Evolutionary conservation across 1,284 basidiomycete genomes (phyloP), one percentile per base, ranked within the genome.

Genomic region (Melampsora larici-populina): DNA sequence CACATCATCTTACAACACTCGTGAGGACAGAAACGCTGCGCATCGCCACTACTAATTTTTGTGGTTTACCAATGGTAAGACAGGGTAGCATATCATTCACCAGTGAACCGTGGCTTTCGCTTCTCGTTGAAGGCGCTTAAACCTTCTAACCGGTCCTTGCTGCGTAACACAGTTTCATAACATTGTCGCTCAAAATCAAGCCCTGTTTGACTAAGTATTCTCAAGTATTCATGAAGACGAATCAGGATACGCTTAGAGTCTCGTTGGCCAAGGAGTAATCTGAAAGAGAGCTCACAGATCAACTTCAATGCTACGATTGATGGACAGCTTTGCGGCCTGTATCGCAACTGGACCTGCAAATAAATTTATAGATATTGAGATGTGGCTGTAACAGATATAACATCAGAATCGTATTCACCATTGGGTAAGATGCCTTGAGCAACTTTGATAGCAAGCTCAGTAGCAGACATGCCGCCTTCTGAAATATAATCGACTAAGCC

Each of bases 121-220:
- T 97, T 97, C 85, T 94, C 92, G 80, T 88, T 90, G 85, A 97
- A 97, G 2, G 94, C 94, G 78, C 89, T 86, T 43, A 97, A 86
- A 15, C 94, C 95, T 84, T 97, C 94, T 7, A 88, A 82, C 17
- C 94, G 88, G 83, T 97, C 94, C 80, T 90, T 87, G 18, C 88
- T 91, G 58, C 87, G 87, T 18, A 97, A 85, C n/a, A 97, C 87
- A 0, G 89, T 88, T 81, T 96, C 91, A 81, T 97, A 97, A 31
- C 91, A 90, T 13, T 90, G 89, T 46, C 91, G 87, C 84, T 97
- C 94, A 80, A 95, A 92, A 83, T 94, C 92, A 8, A 97, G 87
- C 11, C 93, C 93, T 87, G 82, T 80, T 66, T 82, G 82, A 5
- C 73, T 75, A 76, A 75, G 67, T 70, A 46, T 17, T 46, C 15